A percentile compares a stretch with the other conserved stretches of the same genome.
Conservation (phyloP, 1,284 basidiomycete genomes). For the Ceratobasidium sp. region DNA sequence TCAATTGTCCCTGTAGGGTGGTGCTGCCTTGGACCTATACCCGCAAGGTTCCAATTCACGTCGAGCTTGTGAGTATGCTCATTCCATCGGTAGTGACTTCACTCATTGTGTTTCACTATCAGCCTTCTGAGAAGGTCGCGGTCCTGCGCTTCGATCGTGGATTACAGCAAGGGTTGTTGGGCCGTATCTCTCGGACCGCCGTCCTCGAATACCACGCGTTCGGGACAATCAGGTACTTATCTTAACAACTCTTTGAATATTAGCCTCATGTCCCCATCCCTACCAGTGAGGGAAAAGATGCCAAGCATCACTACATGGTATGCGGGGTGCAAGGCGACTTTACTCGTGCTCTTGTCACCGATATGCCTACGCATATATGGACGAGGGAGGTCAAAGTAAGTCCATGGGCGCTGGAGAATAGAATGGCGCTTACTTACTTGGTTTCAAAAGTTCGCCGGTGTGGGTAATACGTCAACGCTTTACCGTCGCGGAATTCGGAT, state of each 20-base stretch:
- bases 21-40: slow-evolving; percentile 81
- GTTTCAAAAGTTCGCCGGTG: slow-evolving; percentile 73
- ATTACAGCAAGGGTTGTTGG: slow-evolving; percentile 76
- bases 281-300: slow-evolving; percentile 72
- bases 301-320: slow-evolving; percentile 81
- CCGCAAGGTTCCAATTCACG: slow-evolving; percentile 76
- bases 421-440: background rate
- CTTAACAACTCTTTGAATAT: background rate
- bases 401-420: background rate
- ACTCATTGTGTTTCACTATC: background rate
- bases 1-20: slow-evolving; percentile 62
- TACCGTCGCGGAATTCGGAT: slow-evolving; percentile 81
- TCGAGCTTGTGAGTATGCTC: slow-evolving; percentile 72
- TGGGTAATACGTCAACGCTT: slow-evolving; percentile 80
- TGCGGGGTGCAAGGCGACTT: slow-evolving; percentile 85
- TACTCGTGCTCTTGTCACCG: slow-evolving; percentile 74
- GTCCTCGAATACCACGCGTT: slow-evolving; percentile 77
- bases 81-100: too few relatives aligned
- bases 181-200: slow-evolving; percentile 72
- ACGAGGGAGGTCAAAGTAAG: slow-evolving; percentile 78
- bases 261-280: background rate
- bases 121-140: slow-evolving; percentile 77
- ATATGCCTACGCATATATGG: slow-evolving; percentile 78
- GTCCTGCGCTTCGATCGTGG: slow-evolving; percentile 75
- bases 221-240: slow-evolving; percentile 64